Conservation (phyloP, 2,329 filamentous ascomycete species). For the Samsoniella hepiali region DNA sequence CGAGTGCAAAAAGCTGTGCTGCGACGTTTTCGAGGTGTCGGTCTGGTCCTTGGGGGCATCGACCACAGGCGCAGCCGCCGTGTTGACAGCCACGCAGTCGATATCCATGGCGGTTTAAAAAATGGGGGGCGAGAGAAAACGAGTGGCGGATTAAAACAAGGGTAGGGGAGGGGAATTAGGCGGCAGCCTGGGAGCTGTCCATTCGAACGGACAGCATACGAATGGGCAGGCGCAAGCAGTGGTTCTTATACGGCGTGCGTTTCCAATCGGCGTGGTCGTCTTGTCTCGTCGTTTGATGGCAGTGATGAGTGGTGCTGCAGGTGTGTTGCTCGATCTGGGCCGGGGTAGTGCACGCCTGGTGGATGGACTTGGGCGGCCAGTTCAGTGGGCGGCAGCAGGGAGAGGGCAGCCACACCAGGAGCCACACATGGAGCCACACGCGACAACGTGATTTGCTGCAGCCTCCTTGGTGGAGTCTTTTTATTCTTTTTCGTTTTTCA, state of each 20-base stretch:
- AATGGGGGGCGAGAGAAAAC: slow-evolving; percentile 7
- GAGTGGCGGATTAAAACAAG: slow-evolving; percentile 13
- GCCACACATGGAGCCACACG: background rate
- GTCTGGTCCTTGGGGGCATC: slow-evolving; percentile 29
- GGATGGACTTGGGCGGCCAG: background rate
- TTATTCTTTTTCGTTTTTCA: too few relatives aligned
- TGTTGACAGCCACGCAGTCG: slow-evolving; percentile 7
- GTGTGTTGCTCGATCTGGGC: slow-evolving; percentile 17
- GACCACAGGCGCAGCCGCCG: slow-evolving; percentile 23
- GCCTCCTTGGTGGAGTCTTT: background rate
- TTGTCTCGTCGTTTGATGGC: slow-evolving; percentile 6
- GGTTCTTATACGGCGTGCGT: background rate
- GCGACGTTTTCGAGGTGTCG: slow-evolving; percentile 34
- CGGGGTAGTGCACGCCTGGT: slow-evolving; percentile 17
- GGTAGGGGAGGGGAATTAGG: slow-evolving; percentile 26
- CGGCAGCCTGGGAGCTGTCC: slow-evolving; percentile 36
- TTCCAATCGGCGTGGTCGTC: slow-evolving; percentile 6
- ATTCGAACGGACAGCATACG: slow-evolving; percentile 24
- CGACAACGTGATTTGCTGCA: background rate
- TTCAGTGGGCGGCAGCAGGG: background rate
- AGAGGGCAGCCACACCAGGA: slow-evolving; percentile 6
- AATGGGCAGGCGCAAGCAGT: background rate
- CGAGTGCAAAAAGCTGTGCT: slow-evolving; percentile 53
- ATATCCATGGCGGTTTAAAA: slow-evolving; percentile 8
- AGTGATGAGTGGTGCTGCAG: slow-evolving; percentile 15